Evolutionary conservation across 805 yeast genomes (phyloP).

Genomic region (Maudiozyma barnettii): DNA sequence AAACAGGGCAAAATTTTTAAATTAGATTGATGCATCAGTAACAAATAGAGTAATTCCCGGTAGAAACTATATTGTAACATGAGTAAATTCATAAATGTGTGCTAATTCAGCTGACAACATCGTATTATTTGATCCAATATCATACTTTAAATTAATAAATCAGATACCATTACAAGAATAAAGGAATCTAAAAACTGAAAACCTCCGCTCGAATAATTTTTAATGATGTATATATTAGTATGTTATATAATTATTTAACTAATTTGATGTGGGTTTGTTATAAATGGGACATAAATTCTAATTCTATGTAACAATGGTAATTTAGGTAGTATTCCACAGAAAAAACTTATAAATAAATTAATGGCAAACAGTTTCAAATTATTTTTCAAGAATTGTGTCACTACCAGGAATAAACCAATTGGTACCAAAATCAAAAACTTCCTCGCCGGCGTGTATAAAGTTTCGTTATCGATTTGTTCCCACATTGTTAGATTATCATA

Average conservation of each 20-base stretch:
- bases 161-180: too few species aligned
- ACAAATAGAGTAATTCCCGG: too few species aligned
- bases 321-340: conserved; percentile 86
- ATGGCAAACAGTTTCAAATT: conserved; percentile 69
- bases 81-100: too few species aligned
- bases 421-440: conserved; percentile 89
- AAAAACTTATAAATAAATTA: conserved; percentile 55
- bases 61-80: too few species aligned
- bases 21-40: too few species aligned
- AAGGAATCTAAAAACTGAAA: too few species aligned
- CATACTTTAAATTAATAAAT: too few species aligned
- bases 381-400: conserved; percentile 85
- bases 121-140: too few species aligned
- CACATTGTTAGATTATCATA: conserved; percentile 95
- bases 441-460: conserved; percentile 92
- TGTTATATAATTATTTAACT: conserved; percentile 9
- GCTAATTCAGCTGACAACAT: too few species aligned
- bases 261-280: conserved; percentile 33
- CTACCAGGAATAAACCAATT: conserved; percentile 69
- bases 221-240: neutral
- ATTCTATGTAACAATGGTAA: conserved; percentile 73
- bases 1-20: too few species aligned
- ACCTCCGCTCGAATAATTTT: too few species aligned
- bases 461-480: conserved; percentile 94
- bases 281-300: conserved; percentile 50